Evolutionary conservation across 2,329 filamentous ascomycete genomes (phyloP).

Genomic region (Tothia fuscella): DNA sequence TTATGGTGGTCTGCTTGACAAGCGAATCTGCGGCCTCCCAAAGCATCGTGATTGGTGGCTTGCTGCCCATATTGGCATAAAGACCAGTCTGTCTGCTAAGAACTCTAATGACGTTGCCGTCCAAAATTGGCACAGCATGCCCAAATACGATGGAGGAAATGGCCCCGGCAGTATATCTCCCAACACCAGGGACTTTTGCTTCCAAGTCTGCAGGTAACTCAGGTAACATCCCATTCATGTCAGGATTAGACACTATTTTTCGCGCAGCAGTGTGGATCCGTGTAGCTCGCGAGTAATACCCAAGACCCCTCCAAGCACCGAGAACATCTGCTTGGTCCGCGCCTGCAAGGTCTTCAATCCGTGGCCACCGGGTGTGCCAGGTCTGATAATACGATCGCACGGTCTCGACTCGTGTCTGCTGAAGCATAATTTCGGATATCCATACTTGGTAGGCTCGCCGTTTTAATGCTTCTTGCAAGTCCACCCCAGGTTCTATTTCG

Average conservation of each 20-base stretch:
- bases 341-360: slow-evolving; percentile 42
- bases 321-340: slow-evolving; percentile 46
- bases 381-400: slow-evolving; percentile 52
- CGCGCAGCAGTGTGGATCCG: slow-evolving; percentile 47
- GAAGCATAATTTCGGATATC: slow-evolving; percentile 57
- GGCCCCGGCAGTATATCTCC: slow-evolving; percentile 51
- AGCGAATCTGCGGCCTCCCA: slow-evolving; percentile 48
- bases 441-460: slow-evolving; percentile 52
- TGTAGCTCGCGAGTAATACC: slow-evolving; percentile 53
- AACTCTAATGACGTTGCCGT: slow-evolving; percentile 51
- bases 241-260: slow-evolving; percentile 33
- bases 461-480: slow-evolving; percentile 35
- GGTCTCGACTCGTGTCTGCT: slow-evolving; percentile 51
- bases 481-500: slow-evolving; percentile 14
- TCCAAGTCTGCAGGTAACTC: slow-evolving; percentile 34
- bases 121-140: slow-evolving; percentile 46
- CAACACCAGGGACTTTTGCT: slow-evolving; percentile 45
- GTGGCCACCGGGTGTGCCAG: slow-evolving; percentile 51
- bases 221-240: slow-evolving; percentile 39
- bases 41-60: slow-evolving; percentile 40
- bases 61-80: slow-evolving; percentile 44
- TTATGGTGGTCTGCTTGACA: slow-evolving; percentile 37
- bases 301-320: slow-evolving; percentile 47
- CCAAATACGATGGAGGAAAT: slow-evolving; percentile 53
- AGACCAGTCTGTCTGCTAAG: slow-evolving; percentile 49